A percentile compares a stretch with the other conserved stretches of the same genome.
Conservation (phyloP, 2,329 filamentous ascomycete species). For the Calonectria montana region DNA sequence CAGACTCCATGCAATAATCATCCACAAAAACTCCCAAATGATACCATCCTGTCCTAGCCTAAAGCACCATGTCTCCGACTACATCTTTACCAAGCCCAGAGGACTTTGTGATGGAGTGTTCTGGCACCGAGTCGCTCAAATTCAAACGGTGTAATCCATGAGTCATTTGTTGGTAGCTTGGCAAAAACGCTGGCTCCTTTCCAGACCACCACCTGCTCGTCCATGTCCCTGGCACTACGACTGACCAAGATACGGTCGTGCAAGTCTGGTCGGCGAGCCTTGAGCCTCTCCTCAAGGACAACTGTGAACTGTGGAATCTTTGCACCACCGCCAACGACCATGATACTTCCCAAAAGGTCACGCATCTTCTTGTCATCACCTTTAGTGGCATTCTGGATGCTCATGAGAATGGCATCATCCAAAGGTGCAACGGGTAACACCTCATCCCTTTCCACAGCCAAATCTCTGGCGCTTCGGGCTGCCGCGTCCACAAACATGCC, state of each 20-base stretch:
- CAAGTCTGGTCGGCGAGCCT: constrained; percentile 72
- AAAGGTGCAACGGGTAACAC: constrained; percentile 86
- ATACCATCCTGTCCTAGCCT: constrained; percentile 14
- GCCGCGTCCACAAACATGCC: constrained; percentile 63
- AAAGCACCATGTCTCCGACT: neutral
- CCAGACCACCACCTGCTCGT: constrained; percentile 97
- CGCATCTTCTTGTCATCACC: constrained; percentile 93
- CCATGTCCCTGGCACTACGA: constrained; percentile 87
- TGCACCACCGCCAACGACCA: constrained; percentile 88
- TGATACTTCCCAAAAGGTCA: constrained; percentile 89
- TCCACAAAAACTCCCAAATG: constrained; percentile 38
- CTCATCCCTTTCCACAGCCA: constrained; percentile 79
- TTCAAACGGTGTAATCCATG: constrained; percentile 89
- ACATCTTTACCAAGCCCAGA: constrained; percentile 66
- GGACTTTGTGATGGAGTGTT: constrained; percentile 84
- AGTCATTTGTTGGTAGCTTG: constrained; percentile 91
- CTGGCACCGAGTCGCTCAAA: constrained; percentile 88
- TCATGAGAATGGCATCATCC: constrained; percentile 89
- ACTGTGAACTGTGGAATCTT: constrained; percentile 84
- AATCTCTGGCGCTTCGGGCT: constrained; percentile 60
- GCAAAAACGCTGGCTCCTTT: constrained; percentile 98
- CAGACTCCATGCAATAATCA: constrained; percentile 37
- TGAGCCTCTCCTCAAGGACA: constrained; percentile 85
- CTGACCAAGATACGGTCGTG: constrained; percentile 71
- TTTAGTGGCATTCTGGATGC: constrained; percentile 86